These are phyloP conservation scores for Fusarium mundagurra DNA, from an alignment of 2,329 filamentous ascomycete species.

Conservation along the genomic window DNA sequence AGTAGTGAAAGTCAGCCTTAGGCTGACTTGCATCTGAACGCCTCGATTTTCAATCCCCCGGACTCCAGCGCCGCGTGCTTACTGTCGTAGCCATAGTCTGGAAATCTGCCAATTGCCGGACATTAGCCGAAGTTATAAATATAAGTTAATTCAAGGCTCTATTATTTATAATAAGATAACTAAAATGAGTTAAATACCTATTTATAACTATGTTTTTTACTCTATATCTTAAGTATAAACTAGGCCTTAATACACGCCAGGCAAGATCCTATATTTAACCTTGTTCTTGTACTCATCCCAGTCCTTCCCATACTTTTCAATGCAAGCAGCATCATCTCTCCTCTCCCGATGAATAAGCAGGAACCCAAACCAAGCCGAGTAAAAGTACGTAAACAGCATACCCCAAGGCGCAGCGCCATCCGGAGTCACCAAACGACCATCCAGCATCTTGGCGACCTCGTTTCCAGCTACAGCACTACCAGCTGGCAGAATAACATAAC, in stretches of 20 bases:
- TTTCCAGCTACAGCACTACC: constrained; percentile 52
- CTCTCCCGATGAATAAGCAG: constrained; percentile 84
- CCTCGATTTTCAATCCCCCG: no score
- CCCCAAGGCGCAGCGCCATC: constrained; percentile 82
- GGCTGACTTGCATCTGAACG: no score
- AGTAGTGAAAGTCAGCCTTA: no score
- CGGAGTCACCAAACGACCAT: constrained; percentile 70
- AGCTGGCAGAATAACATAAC: constrained; percentile 73
- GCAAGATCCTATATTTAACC: constrained; percentile 82
- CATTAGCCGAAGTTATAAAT: no score
- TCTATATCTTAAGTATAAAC: no score
- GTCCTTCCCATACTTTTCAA: constrained; percentile 85
- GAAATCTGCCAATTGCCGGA: no score
- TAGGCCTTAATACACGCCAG: constrained; percentile 62
- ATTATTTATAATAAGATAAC: no score
- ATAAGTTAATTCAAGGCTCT: no score
- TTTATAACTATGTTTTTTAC: no score
- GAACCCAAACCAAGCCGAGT: constrained; percentile 86
- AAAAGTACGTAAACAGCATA: constrained; percentile 90
- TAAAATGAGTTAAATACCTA: no score
- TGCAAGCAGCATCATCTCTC: constrained; percentile 87
- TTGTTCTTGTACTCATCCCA: constrained; percentile 86
- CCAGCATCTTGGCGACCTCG: constrained; percentile 63
- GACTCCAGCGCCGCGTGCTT: no score
- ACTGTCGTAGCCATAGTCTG: no score